phyloP scores from a whole-genome alignment of 306 rosid genomes.

The Coriaria nepalensis region DNA sequence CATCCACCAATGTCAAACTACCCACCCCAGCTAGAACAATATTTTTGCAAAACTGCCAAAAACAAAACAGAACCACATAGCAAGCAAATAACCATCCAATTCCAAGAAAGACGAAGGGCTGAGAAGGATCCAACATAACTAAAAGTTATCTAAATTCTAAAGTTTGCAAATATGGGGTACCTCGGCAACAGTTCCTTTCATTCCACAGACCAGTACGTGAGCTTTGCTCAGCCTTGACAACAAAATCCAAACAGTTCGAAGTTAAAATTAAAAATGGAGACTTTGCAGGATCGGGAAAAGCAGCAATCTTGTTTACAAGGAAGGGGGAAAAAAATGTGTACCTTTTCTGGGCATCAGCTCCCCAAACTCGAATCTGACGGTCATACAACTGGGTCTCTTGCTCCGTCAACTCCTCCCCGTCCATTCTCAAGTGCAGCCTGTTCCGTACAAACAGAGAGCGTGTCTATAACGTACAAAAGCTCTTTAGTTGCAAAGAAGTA shows the following conservation, averaged over 20 bases:
- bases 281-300: too few relatives aligned
- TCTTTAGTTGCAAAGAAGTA: too few relatives aligned
- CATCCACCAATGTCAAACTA: slow-evolving; percentile 90
- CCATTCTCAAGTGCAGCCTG: slow-evolving; percentile 51
- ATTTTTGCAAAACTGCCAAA: slow-evolving; percentile 82
- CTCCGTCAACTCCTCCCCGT: slow-evolving; percentile 89
- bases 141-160: background rate
- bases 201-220: slow-evolving; percentile 74
- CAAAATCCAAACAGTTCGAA: slow-evolving; percentile 4
- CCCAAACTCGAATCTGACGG: slow-evolving; percentile 99
- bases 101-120: background rate
- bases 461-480: too few relatives aligned
- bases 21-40: slow-evolving; percentile 92
- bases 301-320: background rate
- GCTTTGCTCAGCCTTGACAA: slow-evolving; percentile 78
- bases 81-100: background rate
- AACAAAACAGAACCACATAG: background rate
- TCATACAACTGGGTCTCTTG: slow-evolving; percentile 93
- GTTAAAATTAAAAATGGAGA: slow-evolving; percentile 1
- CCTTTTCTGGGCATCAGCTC: slow-evolving; percentile 98
- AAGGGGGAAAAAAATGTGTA: slow-evolving; percentile 7
- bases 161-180: slow-evolving; percentile 18
- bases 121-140: background rate
- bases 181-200: slow-evolving; percentile 85
- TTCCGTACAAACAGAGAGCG: background rate